Conservation (phyloP, 768 basidiomycete species). For the Candolleomyces aberdarensis region DNA sequence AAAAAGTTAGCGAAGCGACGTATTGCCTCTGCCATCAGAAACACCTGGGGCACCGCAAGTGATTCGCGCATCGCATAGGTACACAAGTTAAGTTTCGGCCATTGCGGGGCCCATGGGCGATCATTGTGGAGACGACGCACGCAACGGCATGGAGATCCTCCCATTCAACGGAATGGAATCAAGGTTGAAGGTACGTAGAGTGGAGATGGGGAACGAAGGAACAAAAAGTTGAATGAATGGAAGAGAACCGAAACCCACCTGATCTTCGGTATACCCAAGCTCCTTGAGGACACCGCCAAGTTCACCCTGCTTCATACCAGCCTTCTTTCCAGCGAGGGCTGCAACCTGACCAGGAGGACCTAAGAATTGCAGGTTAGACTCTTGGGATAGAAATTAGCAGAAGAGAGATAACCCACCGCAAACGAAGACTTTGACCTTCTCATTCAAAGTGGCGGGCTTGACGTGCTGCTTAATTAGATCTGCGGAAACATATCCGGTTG, state of each 20-base stretch:
- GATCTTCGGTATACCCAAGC: conserved; percentile 79
- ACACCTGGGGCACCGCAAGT: too few species aligned
- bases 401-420: conserved; percentile 58
- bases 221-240: too few species aligned
- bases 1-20: too few species aligned
- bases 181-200: too few species aligned
- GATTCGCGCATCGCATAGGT: too few species aligned
- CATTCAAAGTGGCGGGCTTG: conserved; percentile 54
- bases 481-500: conserved; percentile 69
- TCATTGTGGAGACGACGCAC: too few species aligned
- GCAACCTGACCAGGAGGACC: conserved; percentile 88
- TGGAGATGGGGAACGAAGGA: too few species aligned
- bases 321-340: conserved; percentile 87
- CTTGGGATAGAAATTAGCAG: conserved; percentile 1
- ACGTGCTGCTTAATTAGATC: conserved; percentile 76
- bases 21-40: too few species aligned
- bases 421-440: conserved; percentile 86
- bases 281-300: conserved; percentile 83
- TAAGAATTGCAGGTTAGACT: conserved; percentile 17
- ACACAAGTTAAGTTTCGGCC: too few species aligned
- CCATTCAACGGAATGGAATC: too few species aligned
- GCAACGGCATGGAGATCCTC: too few species aligned
- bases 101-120: too few species aligned
- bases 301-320: conserved; percentile 82
- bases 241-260: conserved; percentile 44